These are phyloP conservation scores for Penicillium odoratum DNA, from an alignment of 495 filamentous ascomycete genomes.

Conservation along the genomic window DNA sequence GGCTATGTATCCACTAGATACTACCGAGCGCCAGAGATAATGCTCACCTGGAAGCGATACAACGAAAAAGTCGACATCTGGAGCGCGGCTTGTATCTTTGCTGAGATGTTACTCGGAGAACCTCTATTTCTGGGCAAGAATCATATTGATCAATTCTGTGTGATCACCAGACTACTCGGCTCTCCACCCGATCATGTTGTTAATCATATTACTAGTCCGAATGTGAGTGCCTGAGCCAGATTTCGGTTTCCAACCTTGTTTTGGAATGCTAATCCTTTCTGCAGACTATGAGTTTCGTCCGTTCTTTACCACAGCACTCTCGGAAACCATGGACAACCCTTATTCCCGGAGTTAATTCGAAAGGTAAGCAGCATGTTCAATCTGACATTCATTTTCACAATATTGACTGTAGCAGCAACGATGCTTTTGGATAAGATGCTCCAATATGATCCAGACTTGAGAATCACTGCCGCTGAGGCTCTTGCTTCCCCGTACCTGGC, in stretches of 20 bases:
- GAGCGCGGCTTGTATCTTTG: slow-evolving; percentile 98
- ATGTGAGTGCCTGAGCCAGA: slow-evolving; percentile 54
- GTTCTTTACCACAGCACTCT: slow-evolving; percentile 88
- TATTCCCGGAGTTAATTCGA: slow-evolving; percentile 84
- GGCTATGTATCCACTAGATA: slow-evolving; percentile 98
- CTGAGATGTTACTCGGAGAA: slow-evolving; percentile 96
- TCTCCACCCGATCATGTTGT: slow-evolving; percentile 96
- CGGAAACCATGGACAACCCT: slow-evolving; percentile 82
- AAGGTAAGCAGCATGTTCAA: slow-evolving; percentile 55
- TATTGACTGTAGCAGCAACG: slow-evolving; percentile 57
- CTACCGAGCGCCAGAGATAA: slow-evolving; percentile 97
- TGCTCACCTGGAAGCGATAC: slow-evolving; percentile 99
- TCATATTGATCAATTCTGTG: slow-evolving; percentile 98
- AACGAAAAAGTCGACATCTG: slow-evolving; percentile 99
- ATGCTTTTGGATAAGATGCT: slow-evolving; percentile 93
- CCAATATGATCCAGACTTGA: slow-evolving; percentile 88
- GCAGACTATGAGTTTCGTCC: slow-evolving; percentile 91
- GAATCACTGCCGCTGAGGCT: slow-evolving; percentile 77
- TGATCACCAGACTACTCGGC: slow-evolving; percentile 93
- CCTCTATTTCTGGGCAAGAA: slow-evolving; percentile 97
- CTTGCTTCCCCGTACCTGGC: slow-evolving; percentile 87
- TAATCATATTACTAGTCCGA: slow-evolving; percentile 93
- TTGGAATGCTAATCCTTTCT: slow-evolving; percentile 5
- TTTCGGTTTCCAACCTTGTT: too few species aligned
- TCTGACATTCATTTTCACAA: background rate